Evolutionary conservation across 2,329 filamentous ascomycete genomes (phyloP).

Genomic region (Ophiostoma novo-ulmi): DNA sequence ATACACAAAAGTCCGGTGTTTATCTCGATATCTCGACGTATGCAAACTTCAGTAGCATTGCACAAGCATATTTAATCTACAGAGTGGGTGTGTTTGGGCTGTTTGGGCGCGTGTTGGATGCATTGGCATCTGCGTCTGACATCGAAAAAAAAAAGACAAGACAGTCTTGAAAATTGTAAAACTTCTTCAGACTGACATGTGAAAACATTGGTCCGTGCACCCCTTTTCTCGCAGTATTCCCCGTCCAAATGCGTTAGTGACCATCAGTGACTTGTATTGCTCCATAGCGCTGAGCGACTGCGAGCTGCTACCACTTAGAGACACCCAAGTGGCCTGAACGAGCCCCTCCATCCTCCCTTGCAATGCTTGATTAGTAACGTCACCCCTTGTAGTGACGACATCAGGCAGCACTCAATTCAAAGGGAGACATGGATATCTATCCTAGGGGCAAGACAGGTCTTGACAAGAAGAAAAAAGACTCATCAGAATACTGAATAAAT

Average conservation of each 20-base stretch:
- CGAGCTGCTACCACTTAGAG: background rate
- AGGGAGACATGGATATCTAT: background rate
- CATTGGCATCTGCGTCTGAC: background rate
- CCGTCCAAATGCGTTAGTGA: slow-evolving; percentile 20
- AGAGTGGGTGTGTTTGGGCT: background rate
- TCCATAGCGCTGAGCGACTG: background rate
- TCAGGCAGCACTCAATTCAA: background rate
- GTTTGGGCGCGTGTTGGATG: slow-evolving; percentile 8
- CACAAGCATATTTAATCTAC: background rate
- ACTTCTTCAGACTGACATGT: slow-evolving; percentile 17
- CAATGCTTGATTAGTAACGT: background rate
- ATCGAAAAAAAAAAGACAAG: background rate
- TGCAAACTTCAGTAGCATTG: background rate
- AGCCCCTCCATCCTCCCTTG: background rate
- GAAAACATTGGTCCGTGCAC: slow-evolving; percentile 22
- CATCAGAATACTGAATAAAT: background rate
- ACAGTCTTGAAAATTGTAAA: background rate
- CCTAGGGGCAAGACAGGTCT: background rate
- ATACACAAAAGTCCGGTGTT: background rate
- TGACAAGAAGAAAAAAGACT: background rate
- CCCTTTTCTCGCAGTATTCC: slow-evolving; percentile 15
- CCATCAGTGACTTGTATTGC: background rate
- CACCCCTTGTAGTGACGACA: background rate
- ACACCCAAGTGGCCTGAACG: no score
- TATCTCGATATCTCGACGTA: background rate